These are phyloP conservation scores for Mycosarcoma mackinlayi DNA, from an alignment of 1,284 basidiomycete species.

Conservation along the genomic window DNA sequence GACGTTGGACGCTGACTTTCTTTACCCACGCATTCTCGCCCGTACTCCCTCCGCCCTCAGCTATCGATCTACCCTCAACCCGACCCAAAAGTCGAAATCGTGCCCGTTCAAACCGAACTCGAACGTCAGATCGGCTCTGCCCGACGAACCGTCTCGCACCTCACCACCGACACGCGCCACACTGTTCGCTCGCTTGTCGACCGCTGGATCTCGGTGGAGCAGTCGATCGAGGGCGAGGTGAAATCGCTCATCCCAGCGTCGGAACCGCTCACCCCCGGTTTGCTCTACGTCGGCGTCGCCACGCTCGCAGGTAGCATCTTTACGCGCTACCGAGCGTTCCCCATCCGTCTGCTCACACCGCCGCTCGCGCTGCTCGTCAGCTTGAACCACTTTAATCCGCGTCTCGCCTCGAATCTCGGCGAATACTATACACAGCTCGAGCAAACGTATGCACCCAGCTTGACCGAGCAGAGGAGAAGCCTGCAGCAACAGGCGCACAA, in stretches of 20 bases:
- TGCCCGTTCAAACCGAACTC: conserved; percentile 58
- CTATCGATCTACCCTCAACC: conserved; percentile 57
- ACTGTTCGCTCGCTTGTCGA: conserved; percentile 42
- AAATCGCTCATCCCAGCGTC: conserved; percentile 81
- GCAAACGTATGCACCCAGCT: conserved; percentile 34
- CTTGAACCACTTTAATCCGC: conserved; percentile 65
- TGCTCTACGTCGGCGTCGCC: conserved; percentile 78
- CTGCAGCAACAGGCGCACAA: conserved; percentile 10
- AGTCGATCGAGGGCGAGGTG: conserved; percentile 72
- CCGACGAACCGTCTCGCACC: conserved; percentile 41
- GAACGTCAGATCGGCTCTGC: conserved; percentile 57
- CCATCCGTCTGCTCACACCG: conserved; percentile 65
- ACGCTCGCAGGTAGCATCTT: conserved; percentile 87
- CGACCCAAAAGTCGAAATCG: conserved; percentile 42
- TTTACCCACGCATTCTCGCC: too few species aligned
- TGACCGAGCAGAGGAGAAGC: conserved; percentile 45
- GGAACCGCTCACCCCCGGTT: conserved; percentile 84
- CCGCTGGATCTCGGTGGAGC: conserved; percentile 61
- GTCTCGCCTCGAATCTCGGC: conserved; percentile 56
- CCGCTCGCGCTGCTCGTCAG: conserved; percentile 58
- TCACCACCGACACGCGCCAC: conserved; percentile 35
- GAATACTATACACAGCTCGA: conserved; percentile 60
- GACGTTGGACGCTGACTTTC: too few species aligned
- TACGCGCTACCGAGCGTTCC: conserved; percentile 76
- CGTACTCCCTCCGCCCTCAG: conserved; percentile 5